These are phyloP conservation scores for Pestalotiopsis sp. DNA, from an alignment of 2,329 filamentous ascomycete genomes.

Conservation along the genomic window DNA sequence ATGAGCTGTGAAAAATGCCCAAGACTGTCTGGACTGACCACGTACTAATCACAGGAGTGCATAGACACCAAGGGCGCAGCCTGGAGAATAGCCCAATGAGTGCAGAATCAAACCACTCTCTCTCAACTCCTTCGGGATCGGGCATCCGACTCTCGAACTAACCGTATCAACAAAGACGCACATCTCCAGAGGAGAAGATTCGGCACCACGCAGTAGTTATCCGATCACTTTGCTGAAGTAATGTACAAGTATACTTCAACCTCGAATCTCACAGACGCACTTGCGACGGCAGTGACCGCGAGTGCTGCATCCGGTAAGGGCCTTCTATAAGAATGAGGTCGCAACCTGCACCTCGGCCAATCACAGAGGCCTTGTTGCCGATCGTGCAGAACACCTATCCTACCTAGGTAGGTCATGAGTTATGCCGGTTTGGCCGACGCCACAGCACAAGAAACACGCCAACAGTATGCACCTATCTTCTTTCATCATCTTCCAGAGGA, in stretches of 20 bases:
- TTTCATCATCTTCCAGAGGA: neutral
- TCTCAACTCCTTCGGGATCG: neutral
- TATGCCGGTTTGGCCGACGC: neutral
- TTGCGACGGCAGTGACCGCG: neutral
- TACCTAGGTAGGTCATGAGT: neutral
- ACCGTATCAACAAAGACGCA: neutral
- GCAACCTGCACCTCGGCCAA: neutral
- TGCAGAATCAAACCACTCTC: neutral
- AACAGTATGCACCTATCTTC: neutral
- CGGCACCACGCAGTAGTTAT: neutral
- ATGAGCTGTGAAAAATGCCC: neutral
- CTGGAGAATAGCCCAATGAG: neutral
- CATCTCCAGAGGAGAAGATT: neutral
- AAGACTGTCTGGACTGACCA: neutral
- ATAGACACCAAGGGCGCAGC: neutral
- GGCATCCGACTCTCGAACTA: neutral
- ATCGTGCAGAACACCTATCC: neutral
- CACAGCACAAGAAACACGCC: neutral
- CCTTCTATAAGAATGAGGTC: neutral
- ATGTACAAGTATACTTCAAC: neutral
- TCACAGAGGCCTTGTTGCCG: neutral
- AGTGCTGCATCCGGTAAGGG: neutral
- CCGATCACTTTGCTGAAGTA: neutral
- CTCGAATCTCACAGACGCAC: neutral
- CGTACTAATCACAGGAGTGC: neutral